Conservation (phyloP, 345 rosid species). For the Populus simonii region DNA sequence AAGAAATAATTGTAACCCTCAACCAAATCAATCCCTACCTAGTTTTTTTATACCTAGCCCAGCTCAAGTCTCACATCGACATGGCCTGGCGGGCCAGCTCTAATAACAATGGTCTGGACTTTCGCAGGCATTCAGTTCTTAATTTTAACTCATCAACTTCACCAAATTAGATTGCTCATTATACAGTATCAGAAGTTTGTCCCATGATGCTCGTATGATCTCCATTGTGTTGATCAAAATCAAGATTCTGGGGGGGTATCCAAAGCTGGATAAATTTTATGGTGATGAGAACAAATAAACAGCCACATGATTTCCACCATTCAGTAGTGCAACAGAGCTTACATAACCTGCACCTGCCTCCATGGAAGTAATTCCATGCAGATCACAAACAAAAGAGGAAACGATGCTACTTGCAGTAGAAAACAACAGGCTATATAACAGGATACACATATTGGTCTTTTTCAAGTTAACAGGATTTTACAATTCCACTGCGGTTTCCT, state of each 20-base stretch:
- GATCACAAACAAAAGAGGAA: neutral
- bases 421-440: neutral
- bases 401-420: neutral
- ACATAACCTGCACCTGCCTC: neutral
- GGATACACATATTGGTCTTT: constrained; percentile 1
- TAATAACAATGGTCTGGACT: neutral
- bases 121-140: neutral
- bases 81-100: neutral
- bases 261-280: neutral
- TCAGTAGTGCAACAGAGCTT: neutral
- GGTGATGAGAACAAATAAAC: neutral
- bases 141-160: neutral
- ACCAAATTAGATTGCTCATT: neutral
- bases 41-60: no score
- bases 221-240: neutral
- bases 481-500: constrained; percentile 30
- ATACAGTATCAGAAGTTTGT: neutral
- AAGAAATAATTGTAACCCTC: no score
- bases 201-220: neutral
- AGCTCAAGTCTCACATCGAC: neutral
- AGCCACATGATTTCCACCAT: neutral
- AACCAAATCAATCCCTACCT: no score
- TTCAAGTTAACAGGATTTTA: constrained; percentile 10
- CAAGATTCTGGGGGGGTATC: neutral
- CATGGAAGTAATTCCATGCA: neutral